Conservation (phyloP, 163 green algal genomes). For the Prototheca cutis region DNA sequence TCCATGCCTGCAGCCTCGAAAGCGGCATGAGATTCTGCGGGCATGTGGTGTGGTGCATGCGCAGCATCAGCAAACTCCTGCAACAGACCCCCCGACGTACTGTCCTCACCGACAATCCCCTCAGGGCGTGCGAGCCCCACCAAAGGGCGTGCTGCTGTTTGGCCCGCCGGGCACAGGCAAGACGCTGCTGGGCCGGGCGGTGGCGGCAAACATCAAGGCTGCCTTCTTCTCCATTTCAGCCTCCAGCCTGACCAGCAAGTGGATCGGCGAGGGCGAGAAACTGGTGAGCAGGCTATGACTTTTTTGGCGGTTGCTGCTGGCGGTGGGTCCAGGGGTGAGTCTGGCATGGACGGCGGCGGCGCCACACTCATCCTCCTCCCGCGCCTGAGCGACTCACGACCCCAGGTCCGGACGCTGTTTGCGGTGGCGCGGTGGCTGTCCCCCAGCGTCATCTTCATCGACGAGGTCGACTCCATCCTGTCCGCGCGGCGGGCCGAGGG, state of each 20-base stretch:
- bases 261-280: constrained; percentile 98
- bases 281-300: constrained; percentile 78
- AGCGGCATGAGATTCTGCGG: background rate
- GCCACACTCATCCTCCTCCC: too few species aligned
- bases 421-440: constrained; percentile 65
- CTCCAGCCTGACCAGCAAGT: constrained; percentile 92
- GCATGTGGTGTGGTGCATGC: background rate
- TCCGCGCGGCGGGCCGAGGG: constrained; percentile 72
- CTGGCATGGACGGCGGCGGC: too few species aligned
- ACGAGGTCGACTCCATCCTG: constrained; percentile 96
- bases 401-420: constrained; percentile 64
- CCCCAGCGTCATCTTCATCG: constrained; percentile 96
- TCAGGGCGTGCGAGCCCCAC: constrained; percentile 70
- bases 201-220: constrained; percentile 80
- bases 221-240: constrained; percentile 98
- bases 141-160: constrained; percentile 91
- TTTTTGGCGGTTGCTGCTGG: too few species aligned
- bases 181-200: constrained; percentile 89
- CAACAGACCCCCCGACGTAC: too few species aligned
- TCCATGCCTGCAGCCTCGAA: too few species aligned
- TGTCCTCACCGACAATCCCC: too few species aligned
- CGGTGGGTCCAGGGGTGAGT: too few species aligned
- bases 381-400: too few species aligned
- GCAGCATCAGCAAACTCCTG: too few species aligned
- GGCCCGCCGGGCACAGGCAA: constrained; percentile 89